Conservation (phyloP, 148 eudicot genomes). For the Cornus kousa region DNA sequence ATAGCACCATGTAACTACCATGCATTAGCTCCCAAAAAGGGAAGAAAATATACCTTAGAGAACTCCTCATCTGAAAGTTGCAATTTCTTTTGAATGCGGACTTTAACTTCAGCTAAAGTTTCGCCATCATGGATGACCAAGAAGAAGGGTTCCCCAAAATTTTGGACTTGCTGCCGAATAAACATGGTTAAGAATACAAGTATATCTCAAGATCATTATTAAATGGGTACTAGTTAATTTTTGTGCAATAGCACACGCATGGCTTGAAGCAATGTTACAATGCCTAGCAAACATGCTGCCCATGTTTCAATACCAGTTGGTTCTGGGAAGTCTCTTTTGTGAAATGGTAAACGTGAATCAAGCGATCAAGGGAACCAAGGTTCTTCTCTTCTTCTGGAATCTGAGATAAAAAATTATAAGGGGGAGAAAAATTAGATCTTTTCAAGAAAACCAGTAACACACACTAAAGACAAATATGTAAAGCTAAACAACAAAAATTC, state of each 20-base stretch:
- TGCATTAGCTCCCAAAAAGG: neutral
- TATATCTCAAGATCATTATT: neutral
- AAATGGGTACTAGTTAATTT: neutral
- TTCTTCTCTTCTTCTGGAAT: conserved; percentile 90
- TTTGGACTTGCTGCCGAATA: conserved; percentile 61
- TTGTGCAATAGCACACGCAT: neutral
- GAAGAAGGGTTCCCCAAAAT: conserved; percentile 91
- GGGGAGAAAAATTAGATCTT: neutral
- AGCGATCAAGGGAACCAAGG: conserved; percentile 66
- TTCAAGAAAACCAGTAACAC: neutral
- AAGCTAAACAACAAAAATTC: neutral
- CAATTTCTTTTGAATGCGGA: conserved; percentile 75
- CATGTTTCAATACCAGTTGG: conserved; percentile 48
- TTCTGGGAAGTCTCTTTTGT: conserved; percentile 70
- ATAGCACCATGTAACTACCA: neutral
- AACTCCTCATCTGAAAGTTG: conserved; percentile 84
- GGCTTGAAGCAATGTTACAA: neutral
- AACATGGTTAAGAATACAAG: neutral
- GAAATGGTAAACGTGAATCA: conserved; percentile 92
- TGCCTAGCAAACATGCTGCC: neutral
- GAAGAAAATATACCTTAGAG: conserved; percentile 50
- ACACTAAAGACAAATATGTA: neutral
- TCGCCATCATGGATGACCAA: conserved; percentile 82
- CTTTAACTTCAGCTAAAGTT: conserved; percentile 74
- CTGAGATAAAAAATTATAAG: conserved; percentile 28